Evolutionary conservation across 164 flowering plant genomes (phyloP).

Genomic region (Vitis vinifera): ASM3070453v1 NC_081813.1:2068001-2068500

Average conservation of each 20-base stretch:
- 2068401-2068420: constrained; percentile 69
- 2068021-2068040: background rate
- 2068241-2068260: background rate
- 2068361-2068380: constrained; percentile 79
- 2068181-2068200: constrained; percentile 71
- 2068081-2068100: constrained; percentile 68
- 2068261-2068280: background rate
- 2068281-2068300: too few species aligned
- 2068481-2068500: background rate
- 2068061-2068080: background rate
- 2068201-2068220: too few species aligned
- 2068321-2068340: background rate
- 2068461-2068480: too few species aligned
- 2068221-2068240: too few species aligned
- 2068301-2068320: too few species aligned
- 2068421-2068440: constrained; percentile 71
- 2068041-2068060: background rate
- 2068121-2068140: constrained; percentile 83
- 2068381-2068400: constrained; percentile 63
- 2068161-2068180: constrained; percentile 95
- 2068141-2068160: constrained; percentile 87
- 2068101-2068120: constrained; percentile 88
- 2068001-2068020: constrained; percentile 77
- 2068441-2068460: constrained; percentile 86
- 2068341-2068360: constrained; percentile 70